phyloP scores from a whole-genome alignment of 768 basidiomycete genomes.

The Lactifluus piperatus region DNA sequence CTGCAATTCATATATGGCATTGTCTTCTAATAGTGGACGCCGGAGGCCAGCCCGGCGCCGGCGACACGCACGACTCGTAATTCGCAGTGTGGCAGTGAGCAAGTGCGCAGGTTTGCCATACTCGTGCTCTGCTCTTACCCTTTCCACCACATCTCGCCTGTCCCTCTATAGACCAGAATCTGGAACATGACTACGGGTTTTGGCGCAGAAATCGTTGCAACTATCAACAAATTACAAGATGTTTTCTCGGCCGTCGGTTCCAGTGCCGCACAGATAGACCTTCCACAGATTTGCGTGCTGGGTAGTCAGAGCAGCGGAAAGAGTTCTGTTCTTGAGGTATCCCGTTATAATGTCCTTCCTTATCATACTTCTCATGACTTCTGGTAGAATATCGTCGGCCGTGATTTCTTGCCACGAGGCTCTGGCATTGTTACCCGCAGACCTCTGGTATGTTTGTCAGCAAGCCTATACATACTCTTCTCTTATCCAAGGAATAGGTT shows the following conservation, averaged over 20 bases:
- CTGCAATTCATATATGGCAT: not conserved
- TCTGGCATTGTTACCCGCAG: conserved; percentile 97
- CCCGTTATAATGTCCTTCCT: conserved; percentile 16
- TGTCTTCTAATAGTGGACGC: not conserved
- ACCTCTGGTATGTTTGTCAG: conserved; percentile 59
- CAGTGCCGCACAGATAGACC: conserved; percentile 70
- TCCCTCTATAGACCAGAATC: conserved; percentile 1
- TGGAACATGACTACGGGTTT: conserved; percentile 46
- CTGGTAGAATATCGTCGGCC: conserved; percentile 86
- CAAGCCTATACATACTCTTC: not conserved
- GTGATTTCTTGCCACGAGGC: conserved; percentile 98
- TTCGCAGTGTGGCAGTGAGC: too few species aligned
- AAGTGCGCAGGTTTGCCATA: not conserved
- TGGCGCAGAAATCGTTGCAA: conserved; percentile 71
- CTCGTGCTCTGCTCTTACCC: not conserved
- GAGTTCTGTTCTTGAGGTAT: conserved; percentile 86
- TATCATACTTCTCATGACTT: not conserved
- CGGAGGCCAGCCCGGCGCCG: not conserved
- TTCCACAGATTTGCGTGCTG: conserved; percentile 86
- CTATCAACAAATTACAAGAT: conserved; percentile 87
- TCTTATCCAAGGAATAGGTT: conserved; percentile 39
- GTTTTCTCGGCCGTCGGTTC: conserved; percentile 81
- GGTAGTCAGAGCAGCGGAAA: conserved; percentile 91
- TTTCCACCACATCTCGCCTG: not conserved
- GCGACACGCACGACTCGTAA: not conserved